Evolutionary conservation across 2,329 filamentous ascomycete genomes (phyloP).

Genomic region (Ophiostoma sp.): DNA sequence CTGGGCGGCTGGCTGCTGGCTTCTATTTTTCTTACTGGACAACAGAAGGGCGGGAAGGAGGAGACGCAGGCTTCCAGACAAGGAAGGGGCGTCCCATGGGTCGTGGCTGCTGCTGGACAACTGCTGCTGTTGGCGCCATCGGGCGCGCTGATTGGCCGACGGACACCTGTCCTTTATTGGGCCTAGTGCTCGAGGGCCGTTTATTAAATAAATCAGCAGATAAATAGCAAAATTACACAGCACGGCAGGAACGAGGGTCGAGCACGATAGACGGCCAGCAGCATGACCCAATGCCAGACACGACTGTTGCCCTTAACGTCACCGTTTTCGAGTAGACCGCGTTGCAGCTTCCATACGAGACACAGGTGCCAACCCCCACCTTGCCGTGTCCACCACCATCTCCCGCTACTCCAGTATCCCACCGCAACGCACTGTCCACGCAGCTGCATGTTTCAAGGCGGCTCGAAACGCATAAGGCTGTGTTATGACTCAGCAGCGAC

Average conservation of each 20-base stretch:
- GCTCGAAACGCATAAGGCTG: background rate
- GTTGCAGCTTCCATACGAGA: background rate
- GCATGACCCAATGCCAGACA: background rate
- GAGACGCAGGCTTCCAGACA: conserved; percentile 6
- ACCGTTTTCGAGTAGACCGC: background rate
- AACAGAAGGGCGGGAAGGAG: conserved; percentile 16
- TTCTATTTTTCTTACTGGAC: conserved; percentile 26
- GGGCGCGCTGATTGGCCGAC: conserved; percentile 22
- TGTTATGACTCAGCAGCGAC: background rate
- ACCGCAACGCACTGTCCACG: background rate
- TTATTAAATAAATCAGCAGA: background rate
- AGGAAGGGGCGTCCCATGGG: conserved; percentile 4
- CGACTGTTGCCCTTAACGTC: background rate
- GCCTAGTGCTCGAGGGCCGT: conserved; percentile 19
- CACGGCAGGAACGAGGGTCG: conserved; percentile 3
- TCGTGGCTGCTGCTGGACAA: background rate
- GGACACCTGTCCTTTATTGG: conserved; percentile 14
- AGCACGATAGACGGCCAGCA: background rate
- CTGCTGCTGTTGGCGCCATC: conserved; percentile 7
- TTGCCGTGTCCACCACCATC: background rate
- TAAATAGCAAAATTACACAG: conserved; percentile 2
- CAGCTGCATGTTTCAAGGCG: background rate
- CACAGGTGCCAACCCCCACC: background rate
- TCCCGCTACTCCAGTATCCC: background rate
- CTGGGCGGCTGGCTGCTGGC: conserved; percentile 19